These are phyloP conservation scores for Calonectria crousiana DNA, from an alignment of 2,329 filamentous ascomycete genomes.

Conservation along the genomic window DNA sequence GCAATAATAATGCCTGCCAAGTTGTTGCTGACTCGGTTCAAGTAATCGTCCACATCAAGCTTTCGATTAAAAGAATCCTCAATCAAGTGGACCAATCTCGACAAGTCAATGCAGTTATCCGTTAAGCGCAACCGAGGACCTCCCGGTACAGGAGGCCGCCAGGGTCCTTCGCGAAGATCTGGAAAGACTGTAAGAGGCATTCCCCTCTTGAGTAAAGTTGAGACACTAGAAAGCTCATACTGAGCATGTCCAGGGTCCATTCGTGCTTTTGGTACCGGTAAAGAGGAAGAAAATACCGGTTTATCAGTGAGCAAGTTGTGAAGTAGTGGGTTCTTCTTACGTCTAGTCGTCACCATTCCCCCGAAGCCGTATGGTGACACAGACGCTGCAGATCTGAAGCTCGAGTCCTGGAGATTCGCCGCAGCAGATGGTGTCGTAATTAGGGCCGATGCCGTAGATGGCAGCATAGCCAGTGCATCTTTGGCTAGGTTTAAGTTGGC, in stretches of 20 bases:
- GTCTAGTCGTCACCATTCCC: constrained; percentile 66
- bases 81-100: constrained; percentile 86
- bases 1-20: constrained; percentile 94
- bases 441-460: constrained; percentile 86
- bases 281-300: constrained; percentile 89
- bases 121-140: constrained; percentile 76
- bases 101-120: constrained; percentile 85
- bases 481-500: constrained; percentile 81
- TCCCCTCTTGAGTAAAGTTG: constrained; percentile 90
- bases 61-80: constrained; percentile 92
- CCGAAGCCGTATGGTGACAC: constrained; percentile 61
- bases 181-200: constrained; percentile 91
- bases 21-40: constrained; percentile 81
- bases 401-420: constrained; percentile 59
- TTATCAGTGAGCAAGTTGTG: constrained; percentile 98
- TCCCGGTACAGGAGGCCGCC: constrained; percentile 74
- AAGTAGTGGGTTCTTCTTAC: constrained; percentile 83
- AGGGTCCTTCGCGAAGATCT: constrained; percentile 75
- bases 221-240: constrained; percentile 53
- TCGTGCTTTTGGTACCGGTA: constrained; percentile 77
- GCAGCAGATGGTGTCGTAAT: constrained; percentile 90
- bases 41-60: constrained; percentile 85
- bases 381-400: constrained; percentile 51
- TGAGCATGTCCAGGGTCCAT: constrained; percentile 39
- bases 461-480: constrained; percentile 79